Conservation (phyloP, 805 yeast species). For the Starmerella vitae region DNA sequence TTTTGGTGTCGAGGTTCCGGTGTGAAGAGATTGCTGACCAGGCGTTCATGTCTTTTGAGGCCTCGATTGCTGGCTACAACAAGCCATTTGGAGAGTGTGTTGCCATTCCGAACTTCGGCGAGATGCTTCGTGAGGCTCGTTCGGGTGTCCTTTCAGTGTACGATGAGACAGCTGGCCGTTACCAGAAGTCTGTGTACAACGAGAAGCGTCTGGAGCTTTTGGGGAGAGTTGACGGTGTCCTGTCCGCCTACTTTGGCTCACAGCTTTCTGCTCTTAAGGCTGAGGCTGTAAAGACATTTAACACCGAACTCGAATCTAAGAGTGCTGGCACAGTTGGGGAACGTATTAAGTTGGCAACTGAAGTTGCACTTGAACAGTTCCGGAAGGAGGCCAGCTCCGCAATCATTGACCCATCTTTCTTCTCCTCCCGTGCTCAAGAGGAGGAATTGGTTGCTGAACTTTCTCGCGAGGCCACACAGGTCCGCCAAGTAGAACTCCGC, state of each 20-base stretch:
- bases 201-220: constrained; percentile 43
- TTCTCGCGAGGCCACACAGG: constrained; percentile 25
- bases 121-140: constrained; percentile 35
- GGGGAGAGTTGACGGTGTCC: constrained; percentile 34
- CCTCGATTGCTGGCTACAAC: constrained; percentile 26
- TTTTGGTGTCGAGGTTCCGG: constrained; percentile 82
- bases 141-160: constrained; percentile 38
- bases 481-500: constrained; percentile 22
- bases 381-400: constrained; percentile 28
- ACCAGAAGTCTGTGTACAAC: constrained; percentile 49
- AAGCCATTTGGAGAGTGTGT: constrained; percentile 18
- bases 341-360: constrained; percentile 21
- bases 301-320: constrained; percentile 3
- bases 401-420: constrained; percentile 25
- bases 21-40: constrained; percentile 73
- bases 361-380: constrained; percentile 23
- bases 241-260: constrained; percentile 32
- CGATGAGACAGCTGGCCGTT: constrained; percentile 65
- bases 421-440: constrained; percentile 19
- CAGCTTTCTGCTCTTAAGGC: constrained; percentile 32
- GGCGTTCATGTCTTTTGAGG: constrained; percentile 36
- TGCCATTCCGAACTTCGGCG: constrained; percentile 19
- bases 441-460: constrained; percentile 26
- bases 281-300: constrained; percentile 25
- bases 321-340: constrained; percentile 22